Evolutionary conservation across 306 rosid species (phyloP).

Genomic region (Castanea crenata): DNA sequence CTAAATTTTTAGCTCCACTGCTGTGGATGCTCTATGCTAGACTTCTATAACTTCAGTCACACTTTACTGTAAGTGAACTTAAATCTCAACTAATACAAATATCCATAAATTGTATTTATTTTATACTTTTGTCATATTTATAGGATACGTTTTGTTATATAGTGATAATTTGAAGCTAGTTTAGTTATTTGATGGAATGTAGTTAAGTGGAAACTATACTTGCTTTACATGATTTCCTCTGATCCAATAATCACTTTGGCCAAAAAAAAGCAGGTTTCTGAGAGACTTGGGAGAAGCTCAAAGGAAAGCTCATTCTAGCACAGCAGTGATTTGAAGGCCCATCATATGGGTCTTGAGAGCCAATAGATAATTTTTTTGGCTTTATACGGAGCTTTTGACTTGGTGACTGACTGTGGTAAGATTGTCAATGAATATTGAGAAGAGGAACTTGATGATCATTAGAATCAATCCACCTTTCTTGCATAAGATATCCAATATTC

Average conservation of each 20-base stretch:
- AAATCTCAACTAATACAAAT: neutral
- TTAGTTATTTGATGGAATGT: slow-evolving; percentile 18
- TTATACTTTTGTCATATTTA: neutral
- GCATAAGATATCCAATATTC: too few relatives aligned
- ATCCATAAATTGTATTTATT: too few relatives aligned
- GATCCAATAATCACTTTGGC: slow-evolving; percentile 17
- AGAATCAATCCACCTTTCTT: too few relatives aligned
- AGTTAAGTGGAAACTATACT: slow-evolving; percentile 1
- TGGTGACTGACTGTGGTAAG: too few relatives aligned
- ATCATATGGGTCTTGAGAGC: slow-evolving; percentile 24
- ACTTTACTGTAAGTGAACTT: neutral
- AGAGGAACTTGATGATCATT: too few relatives aligned
- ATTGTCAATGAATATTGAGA: too few relatives aligned
- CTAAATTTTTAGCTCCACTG: too few relatives aligned
- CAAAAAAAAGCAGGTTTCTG: slow-evolving; percentile 58
- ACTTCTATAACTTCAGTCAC: neutral
- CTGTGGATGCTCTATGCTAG: neutral
- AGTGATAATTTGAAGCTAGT: slow-evolving; percentile 12
- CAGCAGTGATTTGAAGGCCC: slow-evolving; percentile 45
- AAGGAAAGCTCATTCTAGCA: slow-evolving; percentile 62
- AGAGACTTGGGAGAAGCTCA: slow-evolving; percentile 98
- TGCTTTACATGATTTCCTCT: neutral
- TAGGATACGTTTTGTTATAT: neutral
- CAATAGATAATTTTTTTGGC: neutral
- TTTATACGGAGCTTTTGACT: neutral